Evolutionary conservation across 2,329 filamentous ascomycete species (phyloP), one percentile per base, ranked within the genome.

Genomic region (Pseudocercospora cruenta): DNA sequence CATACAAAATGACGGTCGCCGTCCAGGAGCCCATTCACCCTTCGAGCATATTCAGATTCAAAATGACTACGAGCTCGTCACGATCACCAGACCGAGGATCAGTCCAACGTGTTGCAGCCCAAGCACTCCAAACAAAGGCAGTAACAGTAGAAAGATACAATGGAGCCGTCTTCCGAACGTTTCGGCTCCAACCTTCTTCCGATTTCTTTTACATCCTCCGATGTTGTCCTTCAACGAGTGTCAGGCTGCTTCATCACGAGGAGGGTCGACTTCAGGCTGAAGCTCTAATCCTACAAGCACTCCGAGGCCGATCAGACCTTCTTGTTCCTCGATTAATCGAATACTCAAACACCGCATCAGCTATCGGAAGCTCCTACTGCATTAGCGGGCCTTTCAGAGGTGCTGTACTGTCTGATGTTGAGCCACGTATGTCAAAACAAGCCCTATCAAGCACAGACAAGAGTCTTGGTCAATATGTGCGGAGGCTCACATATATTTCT

Each of bases 401-500:
- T 28, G 68, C 67, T 7, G 64, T 74, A 14, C 65, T 75, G 2
- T 69, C 71, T 4, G 72, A 75, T 26, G 65, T 75, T 36, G 72
- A 73, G 53, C 67, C 71, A 1, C 63, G 65, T 26, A 72, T 83
- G 26, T 78, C 80, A 10, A 26, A 71, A 22, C 68, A 69, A 24
- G 78, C 80, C 59, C 74, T 77, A n/a, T 74, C 69, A 1, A 67
- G 67, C 10, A 79, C 83, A 54, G 80, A 83, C 62, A 74, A 74
- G 26, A 77, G 78, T 39, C 69, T 83, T 1, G 82, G 82, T 3
- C 63, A 71, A 16, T 76, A 80, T 63, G 74, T 83, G 7, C 78
- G 80, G 26, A 73, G 74, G 12, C 79, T 87, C 45, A 78, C 80
- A 2, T 76, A 81, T 21, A 77, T 86, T 43, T 78, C 79, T 9